Base-by-base conservation (phyloP, 2,329 filamentous ascomycete genomes). In the Aspergillus eucalypticola region DNA sequence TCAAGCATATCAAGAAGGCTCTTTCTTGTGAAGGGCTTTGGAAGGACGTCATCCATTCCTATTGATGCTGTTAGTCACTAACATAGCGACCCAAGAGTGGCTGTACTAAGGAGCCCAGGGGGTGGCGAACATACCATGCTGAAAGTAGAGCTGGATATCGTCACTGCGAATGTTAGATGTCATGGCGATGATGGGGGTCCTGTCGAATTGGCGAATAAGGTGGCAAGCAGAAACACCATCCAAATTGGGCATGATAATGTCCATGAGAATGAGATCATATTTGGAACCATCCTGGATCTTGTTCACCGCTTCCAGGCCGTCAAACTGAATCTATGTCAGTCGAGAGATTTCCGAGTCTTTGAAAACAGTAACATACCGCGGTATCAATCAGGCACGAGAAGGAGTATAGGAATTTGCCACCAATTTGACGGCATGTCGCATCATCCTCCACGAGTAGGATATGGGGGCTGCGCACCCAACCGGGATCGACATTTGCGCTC, bases 21-120 rank as follows among this genome's bases (percentile, higher is more conserved):
- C 67, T 92, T 90, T 69, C 90, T 89, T 4, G 95, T 99, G 74
- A 99, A 99, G 0, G 95, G 95, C 73, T 99, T 99, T 0, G 95
- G 94, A 61, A 99, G 81, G 17, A 99, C 94, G 71, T 96, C 95
- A 71, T 96, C 96, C 93, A 99, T 97, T 46, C 94, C 93, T 96
- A 67, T 6, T 3, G 21, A 27, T 4, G 23, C 35, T 23, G 67
- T 81, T 64, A 69, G 68, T 59, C 42, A 23, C 5, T 23, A 23
- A 58, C 10, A 19, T 2, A 23, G 53, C 32, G 2, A 29, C 7
- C 27, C 5, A 4, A 11, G 17, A 41, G 7, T 32, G 27, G 19
- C 10, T 5, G 17, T 10, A 3, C 25, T 39, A 27, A 27, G 21
- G 11, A n/a, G 21, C 10, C n/a, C 15, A 17, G n/a, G n/a, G 8